Evolutionary conservation across 2,329 filamentous ascomycete genomes (phyloP).

Genomic region (Didymella pinodella): DNA sequence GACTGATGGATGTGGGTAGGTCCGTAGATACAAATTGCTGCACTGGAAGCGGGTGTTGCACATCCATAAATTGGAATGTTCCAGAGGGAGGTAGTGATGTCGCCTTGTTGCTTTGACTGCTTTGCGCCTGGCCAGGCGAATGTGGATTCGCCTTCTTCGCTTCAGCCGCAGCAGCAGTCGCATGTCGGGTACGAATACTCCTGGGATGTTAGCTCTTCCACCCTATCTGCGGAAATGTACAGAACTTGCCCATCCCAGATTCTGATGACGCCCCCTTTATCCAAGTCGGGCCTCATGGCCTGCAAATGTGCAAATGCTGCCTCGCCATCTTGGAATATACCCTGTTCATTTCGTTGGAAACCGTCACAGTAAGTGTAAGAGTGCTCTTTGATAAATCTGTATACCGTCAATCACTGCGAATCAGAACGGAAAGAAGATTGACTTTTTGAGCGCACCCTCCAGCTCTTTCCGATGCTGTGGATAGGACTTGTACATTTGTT

Average conservation of each 20-base stretch:
- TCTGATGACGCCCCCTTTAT: rapidly evolving
- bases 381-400: not conserved
- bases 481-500: not conserved
- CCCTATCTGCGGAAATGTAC: not conserved
- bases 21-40: not conserved
- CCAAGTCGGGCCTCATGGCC: not conserved
- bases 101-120: not conserved
- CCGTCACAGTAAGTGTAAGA: not conserved
- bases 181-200: not conserved
- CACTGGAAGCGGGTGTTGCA: not conserved
- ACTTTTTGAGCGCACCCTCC: not conserved
- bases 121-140: not conserved
- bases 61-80: not conserved
- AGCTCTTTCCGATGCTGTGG: not conserved
- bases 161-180: not conserved
- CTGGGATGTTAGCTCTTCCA: not conserved
- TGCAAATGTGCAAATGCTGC: not conserved
- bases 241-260: not conserved
- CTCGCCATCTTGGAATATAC: not conserved
- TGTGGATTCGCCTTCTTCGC: not conserved
- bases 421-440: not conserved
- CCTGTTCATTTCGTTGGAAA: not conserved
- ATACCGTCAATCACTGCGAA: not conserved
- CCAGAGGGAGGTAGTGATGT: not conserved
- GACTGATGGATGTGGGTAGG: not conserved